A percentile compares a stretch with the other conserved stretches of the same genome.
Conservation (phyloP, 345 rosid species). For the Arabidopsis thaliana region DNA sequence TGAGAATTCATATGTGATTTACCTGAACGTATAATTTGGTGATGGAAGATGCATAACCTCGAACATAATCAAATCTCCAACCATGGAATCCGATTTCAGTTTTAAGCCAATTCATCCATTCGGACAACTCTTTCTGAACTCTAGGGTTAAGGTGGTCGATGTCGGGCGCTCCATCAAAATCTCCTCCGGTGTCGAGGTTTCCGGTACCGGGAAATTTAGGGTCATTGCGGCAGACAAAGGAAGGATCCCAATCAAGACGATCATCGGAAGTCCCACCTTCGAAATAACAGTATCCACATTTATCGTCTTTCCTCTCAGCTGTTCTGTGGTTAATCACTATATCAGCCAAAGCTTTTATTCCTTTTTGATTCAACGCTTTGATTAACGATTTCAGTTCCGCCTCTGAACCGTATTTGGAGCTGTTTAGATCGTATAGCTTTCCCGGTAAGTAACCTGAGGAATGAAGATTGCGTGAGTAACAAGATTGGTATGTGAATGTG, state of each 20-base stretch:
- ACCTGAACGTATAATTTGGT: conserved; percentile 56
- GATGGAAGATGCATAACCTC: conserved; percentile 66
- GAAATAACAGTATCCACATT: conserved; percentile 67
- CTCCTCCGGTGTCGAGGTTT: conserved; percentile 68
- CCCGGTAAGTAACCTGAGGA: conserved; percentile 82
- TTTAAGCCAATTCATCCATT: conserved; percentile 94
- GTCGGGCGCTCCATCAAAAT: conserved; percentile 67
- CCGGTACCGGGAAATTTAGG: conserved; percentile 62
- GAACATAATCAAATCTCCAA: conserved; percentile 78
- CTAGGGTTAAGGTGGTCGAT: conserved; percentile 79
- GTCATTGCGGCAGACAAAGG: conserved; percentile 67
- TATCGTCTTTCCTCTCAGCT: conserved; percentile 67
- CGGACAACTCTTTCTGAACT: conserved; percentile 70
- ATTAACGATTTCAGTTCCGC: conserved; percentile 60
- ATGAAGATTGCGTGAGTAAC: neutral
- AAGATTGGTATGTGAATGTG: neutral
- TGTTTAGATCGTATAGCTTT: conserved; percentile 75
- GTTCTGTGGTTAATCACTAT: conserved; percentile 89
- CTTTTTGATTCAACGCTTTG: conserved; percentile 54
- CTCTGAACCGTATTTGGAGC: conserved; percentile 74
- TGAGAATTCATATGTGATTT: neutral
- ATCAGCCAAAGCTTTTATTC: conserved; percentile 79
- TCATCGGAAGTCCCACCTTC: conserved; percentile 86
- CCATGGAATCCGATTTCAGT: conserved; percentile 74
- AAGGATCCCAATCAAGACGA: conserved; percentile 90